These are phyloP conservation scores for Arachis stenosperma DNA, from an alignment of 306 rosid species.

Conservation along the genomic window DNA sequence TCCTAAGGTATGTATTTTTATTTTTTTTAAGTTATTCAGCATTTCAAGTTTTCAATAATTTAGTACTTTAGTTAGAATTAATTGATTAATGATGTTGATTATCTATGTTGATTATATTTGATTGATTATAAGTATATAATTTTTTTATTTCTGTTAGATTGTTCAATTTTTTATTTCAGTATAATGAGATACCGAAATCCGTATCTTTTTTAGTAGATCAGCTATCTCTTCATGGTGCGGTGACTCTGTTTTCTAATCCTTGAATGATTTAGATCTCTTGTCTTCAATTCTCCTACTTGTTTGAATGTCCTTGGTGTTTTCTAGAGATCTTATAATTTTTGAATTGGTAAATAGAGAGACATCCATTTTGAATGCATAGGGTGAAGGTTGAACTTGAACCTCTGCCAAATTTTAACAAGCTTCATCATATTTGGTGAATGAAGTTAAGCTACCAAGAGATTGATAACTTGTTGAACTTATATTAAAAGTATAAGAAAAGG, in stretches of 20 bases:
- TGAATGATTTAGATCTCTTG: constrained; percentile 36
- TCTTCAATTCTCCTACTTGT: constrained; percentile 44
- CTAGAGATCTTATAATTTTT: constrained; percentile 40
- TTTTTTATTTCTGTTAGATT: too few relatives aligned
- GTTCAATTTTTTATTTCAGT: too few relatives aligned
- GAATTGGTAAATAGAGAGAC: constrained; percentile 28
- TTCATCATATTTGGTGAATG: constrained; percentile 50
- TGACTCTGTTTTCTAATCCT: constrained; percentile 35
- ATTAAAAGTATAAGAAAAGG: too few relatives aligned
- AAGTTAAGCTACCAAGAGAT: not conserved
- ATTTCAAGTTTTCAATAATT: too few relatives aligned
- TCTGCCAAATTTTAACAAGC: constrained; percentile 74
- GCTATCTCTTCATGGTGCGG: constrained; percentile 62
- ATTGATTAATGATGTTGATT: too few relatives aligned
- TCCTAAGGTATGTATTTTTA: too few relatives aligned
- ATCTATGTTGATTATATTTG: too few relatives aligned
- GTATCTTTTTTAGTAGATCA: constrained; percentile 53
- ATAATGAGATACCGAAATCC: constrained; percentile 47
- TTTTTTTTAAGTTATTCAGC: too few relatives aligned
- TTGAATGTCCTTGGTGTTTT: constrained; percentile 24
- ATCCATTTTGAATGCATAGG: constrained; percentile 31
- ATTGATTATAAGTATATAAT: too few relatives aligned
- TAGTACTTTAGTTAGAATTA: too few relatives aligned
- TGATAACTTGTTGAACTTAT: not conserved
- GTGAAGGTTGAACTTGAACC: constrained; percentile 53